phyloP scores from a whole-genome alignment of 2,329 filamentous ascomycete species.

The Diplodia intermedia region DNA sequence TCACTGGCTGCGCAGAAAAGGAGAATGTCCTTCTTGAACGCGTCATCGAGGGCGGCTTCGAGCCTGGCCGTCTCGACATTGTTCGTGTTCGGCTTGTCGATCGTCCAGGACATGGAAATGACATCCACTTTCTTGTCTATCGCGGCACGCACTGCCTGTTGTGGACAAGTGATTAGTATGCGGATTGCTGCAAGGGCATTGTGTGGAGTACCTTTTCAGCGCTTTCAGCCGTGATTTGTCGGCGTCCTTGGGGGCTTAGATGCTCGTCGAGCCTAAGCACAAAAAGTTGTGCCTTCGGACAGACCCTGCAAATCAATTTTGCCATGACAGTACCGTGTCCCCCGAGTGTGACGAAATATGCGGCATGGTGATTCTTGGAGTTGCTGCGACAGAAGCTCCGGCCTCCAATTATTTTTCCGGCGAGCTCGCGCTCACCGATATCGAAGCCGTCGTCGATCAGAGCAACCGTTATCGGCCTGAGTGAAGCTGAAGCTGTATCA shows the following conservation, averaged over 20 bases:
- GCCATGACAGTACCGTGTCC: constrained; percentile 19
- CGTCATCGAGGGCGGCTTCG: not conserved
- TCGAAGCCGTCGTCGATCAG: constrained; percentile 16
- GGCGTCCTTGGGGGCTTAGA: not conserved
- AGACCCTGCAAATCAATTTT: not conserved
- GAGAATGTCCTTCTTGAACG: constrained; percentile 3
- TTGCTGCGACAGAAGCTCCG: not conserved
- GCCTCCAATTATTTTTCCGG: not conserved
- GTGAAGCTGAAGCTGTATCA: not conserved
- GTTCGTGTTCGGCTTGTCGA: not conserved
- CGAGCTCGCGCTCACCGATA: not conserved
- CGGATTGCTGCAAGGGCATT: too few species aligned
- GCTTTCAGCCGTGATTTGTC: constrained; percentile 4
- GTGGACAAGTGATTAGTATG: too few species aligned
- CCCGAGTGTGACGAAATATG: not conserved
- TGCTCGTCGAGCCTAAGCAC: constrained; percentile 9
- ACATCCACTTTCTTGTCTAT: not conserved
- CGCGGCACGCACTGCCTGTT: not conserved
- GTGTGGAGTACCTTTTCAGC: not conserved
- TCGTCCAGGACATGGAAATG: constrained; percentile 23
- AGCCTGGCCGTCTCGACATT: not conserved
- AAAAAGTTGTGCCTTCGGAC: not conserved
- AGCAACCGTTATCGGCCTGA: not conserved
- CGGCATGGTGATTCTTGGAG: not conserved
- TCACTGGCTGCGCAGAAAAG: constrained; percentile 6